Evolutionary conservation across 345 rosid genomes (phyloP), one percentile per base, ranked within the genome.

Genomic region (Aurinia saxatilis): DNA sequence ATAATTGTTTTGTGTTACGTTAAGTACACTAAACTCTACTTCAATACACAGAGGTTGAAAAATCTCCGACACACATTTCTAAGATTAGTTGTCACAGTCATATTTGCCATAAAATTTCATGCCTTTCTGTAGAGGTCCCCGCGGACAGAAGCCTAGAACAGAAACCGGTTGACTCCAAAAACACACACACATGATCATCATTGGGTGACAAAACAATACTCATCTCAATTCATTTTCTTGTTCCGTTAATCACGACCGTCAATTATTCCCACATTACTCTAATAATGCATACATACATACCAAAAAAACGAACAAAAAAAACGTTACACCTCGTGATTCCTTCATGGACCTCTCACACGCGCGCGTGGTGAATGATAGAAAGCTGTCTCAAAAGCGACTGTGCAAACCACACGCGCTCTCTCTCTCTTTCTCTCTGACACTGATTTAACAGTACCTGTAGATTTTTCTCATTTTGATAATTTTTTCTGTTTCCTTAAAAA

Each of bases 361-460:
- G n/a, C n/a, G n/a, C n/a, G n/a, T n/a, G n/a, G 8, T 35, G 3
- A 13, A 46, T 19, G 9, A 10, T 11, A 36, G 34, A 66, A 55
- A 6, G 31, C 55, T 35, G 62, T 55, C 56, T 18, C 12, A 21
- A 55, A 46, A 67, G 27, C 3, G 27, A 23, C 27, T 23, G 27
- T 23, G 27, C 3, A 27, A 27, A 30, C 10, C 53, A 59, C 65
- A 59, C 66, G 66, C 65, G 53, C 67, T 46, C 66, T 68, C 52
- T n/a, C 67, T 46, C 66, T 15, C 53, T 65, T 10, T 54, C 50
- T 23, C 49, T 60, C 67, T 69, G 61, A 69, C 67, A 52, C 62
- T 61, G 67, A 69, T 69, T 60, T 52, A 60, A 69, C 73, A 69
- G 73, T 53, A 68, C 49, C 1, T 55, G 47, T 44, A 25, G 55